Percentiles rank a stretch among this genome's conserved stretches.
Conservation (phyloP, 805 yeast genomes). For the Candida succiphila region DNA sequence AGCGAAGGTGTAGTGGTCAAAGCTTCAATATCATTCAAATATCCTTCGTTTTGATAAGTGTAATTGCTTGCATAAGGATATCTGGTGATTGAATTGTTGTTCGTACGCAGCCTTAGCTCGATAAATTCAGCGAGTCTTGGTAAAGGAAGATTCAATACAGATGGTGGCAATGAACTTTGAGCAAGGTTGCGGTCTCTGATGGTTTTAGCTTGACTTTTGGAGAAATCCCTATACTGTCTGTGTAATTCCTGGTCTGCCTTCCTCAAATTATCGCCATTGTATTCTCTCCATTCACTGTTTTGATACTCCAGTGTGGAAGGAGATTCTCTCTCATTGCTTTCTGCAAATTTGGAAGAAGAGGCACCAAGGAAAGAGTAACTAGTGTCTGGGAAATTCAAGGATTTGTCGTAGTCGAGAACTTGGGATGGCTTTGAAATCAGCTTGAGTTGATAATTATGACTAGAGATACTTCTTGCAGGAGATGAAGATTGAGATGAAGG, state of each 20-base stretch:
- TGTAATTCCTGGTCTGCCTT: conserved; percentile 29
- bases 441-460: conserved; percentile 2
- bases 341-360: conserved; percentile 14
- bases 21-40: conserved; percentile 36
- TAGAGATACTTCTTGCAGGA: conserved; percentile 11
- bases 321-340: conserved; percentile 23
- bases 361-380: conserved; percentile 22
- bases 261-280: conserved; percentile 29
- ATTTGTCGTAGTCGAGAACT: conserved; percentile 6
- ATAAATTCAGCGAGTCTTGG: conserved; percentile 15
- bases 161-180: conserved; percentile 1
- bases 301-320: conserved; percentile 15
- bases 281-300: conserved; percentile 35
- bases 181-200: conserved; percentile 1
- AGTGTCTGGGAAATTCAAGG: conserved; percentile 24
- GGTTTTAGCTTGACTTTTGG: conserved; percentile 8
- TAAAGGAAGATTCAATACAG: conserved; percentile 4
- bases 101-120: conserved; percentile 13
- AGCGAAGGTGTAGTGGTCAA: conserved; percentile 39
- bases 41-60: conserved; percentile 37
- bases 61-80: conserved; percentile 47
- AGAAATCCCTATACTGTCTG: conserved; percentile 26
- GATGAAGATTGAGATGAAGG: conserved; percentile 17
- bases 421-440: conserved; percentile 6
- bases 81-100: conserved; percentile 21